Evolutionary conservation across 108 stramenopile genomes (phyloP).

Genomic region (Skeletonema costatum): DNA sequence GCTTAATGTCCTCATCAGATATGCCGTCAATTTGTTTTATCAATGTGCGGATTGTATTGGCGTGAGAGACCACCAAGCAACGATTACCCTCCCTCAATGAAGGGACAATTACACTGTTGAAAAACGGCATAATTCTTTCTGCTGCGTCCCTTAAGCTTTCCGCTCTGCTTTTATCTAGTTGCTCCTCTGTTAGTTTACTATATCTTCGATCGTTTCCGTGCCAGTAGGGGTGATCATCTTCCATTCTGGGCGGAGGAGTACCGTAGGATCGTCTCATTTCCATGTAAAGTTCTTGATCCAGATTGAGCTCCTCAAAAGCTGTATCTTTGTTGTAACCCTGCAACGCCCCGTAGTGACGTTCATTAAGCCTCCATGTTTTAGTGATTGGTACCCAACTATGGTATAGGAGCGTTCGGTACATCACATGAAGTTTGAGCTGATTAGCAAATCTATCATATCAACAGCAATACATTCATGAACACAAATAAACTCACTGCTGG

Average conservation of each 20-base stretch:
- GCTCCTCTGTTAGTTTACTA: constrained; percentile 57
- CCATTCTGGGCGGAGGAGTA: constrained; percentile 75
- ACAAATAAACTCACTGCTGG: constrained; percentile 58
- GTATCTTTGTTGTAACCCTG: constrained; percentile 89
- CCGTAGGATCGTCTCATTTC: constrained; percentile 80
- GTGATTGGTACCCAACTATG: constrained; percentile 77
- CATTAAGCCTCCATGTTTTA: constrained; percentile 86
- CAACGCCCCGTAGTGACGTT: constrained; percentile 86
- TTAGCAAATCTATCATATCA: not conserved
- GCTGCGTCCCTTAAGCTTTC: constrained; percentile 80
- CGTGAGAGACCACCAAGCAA: constrained; percentile 82
- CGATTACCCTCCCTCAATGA: constrained; percentile 72
- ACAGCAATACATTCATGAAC: not conserved
- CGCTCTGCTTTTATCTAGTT: constrained; percentile 62
- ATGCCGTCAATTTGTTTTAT: constrained; percentile 88
- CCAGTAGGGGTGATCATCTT: constrained; percentile 88
- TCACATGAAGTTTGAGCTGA: not conserved
- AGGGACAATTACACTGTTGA: constrained; percentile 74
- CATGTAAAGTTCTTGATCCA: constrained; percentile 87
- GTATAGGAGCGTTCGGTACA: not conserved
- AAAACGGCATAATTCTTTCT: constrained; percentile 84
- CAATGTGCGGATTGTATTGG: constrained; percentile 85
- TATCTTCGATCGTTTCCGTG: constrained; percentile 85
- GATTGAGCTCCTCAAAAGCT: constrained; percentile 65
- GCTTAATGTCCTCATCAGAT: constrained; percentile 86